Evolutionary conservation across 805 yeast genomes (phyloP).

Genomic region (Maudiozyma pseudohumilis): DNA sequence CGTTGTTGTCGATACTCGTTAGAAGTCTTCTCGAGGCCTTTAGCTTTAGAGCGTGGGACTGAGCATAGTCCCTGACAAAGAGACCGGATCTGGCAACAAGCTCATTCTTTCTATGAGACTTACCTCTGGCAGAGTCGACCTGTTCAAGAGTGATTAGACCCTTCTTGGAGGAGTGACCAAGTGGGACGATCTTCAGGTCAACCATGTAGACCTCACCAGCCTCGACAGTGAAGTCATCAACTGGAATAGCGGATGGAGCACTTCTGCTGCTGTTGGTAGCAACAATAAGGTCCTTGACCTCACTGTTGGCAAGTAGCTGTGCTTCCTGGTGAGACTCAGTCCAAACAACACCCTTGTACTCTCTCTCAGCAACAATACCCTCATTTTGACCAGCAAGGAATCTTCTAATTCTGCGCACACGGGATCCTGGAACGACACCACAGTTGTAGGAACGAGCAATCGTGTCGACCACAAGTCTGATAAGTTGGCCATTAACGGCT

Average conservation of each 20-base stretch:
- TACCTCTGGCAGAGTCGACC: slow-evolving; percentile 54
- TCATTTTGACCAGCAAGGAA: slow-evolving; percentile 94
- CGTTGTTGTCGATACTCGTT: slow-evolving; percentile 58
- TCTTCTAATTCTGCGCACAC: slow-evolving; percentile 83
- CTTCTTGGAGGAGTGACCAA: slow-evolving; percentile 41
- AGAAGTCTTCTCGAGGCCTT: slow-evolving; percentile 64
- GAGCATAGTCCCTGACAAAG: slow-evolving; percentile 79
- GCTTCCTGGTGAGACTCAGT: slow-evolving; percentile 73
- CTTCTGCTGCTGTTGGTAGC: slow-evolving; percentile 23
- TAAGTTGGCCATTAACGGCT: slow-evolving; percentile 53
- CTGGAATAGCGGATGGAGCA: slow-evolving; percentile 55
- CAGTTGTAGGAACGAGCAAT: slow-evolving; percentile 80
- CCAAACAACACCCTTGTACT: slow-evolving; percentile 88
- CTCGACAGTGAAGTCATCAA: slow-evolving; percentile 59
- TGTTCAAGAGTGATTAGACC: slow-evolving; percentile 64
- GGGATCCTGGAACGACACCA: slow-evolving; percentile 83
- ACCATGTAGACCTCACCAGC: slow-evolving; percentile 83
- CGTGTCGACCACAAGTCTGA: slow-evolving; percentile 72
- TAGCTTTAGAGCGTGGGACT: slow-evolving; percentile 65
- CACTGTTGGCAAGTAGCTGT: slow-evolving; percentile 32
- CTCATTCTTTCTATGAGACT: slow-evolving; percentile 42
- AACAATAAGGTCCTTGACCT: slow-evolving; percentile 33
- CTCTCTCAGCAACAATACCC: slow-evolving; percentile 83
- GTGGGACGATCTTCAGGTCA: slow-evolving; percentile 73
- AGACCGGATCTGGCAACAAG: slow-evolving; percentile 59